Evolutionary conservation across 2,329 filamentous ascomycete species (phyloP).

Genomic region (Colletotrichum cuscutae): DNA sequence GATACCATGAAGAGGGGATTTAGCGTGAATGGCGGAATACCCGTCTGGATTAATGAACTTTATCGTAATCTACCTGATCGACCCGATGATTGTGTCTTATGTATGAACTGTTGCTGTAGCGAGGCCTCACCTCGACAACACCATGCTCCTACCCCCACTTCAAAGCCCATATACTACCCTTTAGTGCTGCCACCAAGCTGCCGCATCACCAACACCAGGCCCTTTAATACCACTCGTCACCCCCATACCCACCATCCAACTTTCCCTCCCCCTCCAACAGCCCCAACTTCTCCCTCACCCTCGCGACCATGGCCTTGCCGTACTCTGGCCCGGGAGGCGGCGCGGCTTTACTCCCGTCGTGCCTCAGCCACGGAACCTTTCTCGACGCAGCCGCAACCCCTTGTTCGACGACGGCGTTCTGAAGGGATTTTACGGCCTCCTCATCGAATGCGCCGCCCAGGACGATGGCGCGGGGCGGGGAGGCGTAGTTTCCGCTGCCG

Average conservation of each 20-base stretch:
- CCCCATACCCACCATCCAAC: slow-evolving; percentile 31
- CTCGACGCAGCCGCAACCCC: not conserved
- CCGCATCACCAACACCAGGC: too few relatives aligned
- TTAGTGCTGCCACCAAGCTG: too few relatives aligned
- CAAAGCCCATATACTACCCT: too few relatives aligned
- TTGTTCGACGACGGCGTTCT: slow-evolving; percentile 6
- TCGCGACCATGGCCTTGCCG: slow-evolving; percentile 38
- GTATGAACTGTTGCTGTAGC: too few relatives aligned
- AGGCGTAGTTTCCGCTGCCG: slow-evolving; percentile 31
- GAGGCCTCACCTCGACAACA: too few relatives aligned
- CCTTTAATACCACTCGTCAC: slow-evolving; percentile 37
- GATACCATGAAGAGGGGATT: slow-evolving; percentile 9
- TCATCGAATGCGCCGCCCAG: slow-evolving; percentile 34
- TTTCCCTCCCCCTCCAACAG: slow-evolving; percentile 38
- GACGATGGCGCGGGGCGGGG: slow-evolving; percentile 23
- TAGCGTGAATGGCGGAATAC: not conserved
- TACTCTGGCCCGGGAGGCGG: slow-evolving; percentile 42
- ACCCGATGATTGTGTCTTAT: not conserved
- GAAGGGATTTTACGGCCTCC: not conserved
- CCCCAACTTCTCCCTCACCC: slow-evolving; percentile 39
- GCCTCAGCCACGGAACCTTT: slow-evolving; percentile 39
- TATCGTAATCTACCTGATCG: not conserved
- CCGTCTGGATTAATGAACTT: not conserved
- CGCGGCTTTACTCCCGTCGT: slow-evolving; percentile 36
- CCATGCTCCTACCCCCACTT: too few relatives aligned